Evolutionary conservation across 352 stramenopile species (phyloP), one percentile per base, ranked within the genome.

Genomic region (Pythium biforme): DNA sequence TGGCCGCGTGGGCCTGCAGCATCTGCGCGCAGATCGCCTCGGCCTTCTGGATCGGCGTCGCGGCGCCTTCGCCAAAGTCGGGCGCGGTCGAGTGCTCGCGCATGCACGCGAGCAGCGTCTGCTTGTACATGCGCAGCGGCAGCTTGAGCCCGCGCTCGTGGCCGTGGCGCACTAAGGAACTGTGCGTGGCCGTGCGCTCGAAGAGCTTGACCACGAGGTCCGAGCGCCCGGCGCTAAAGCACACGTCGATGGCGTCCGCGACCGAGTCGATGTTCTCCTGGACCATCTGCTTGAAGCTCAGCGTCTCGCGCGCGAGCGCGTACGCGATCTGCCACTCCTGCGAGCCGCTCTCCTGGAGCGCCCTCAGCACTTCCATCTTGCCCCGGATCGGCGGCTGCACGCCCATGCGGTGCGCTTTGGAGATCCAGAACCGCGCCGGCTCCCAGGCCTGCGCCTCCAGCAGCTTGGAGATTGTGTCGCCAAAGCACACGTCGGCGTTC

Each of bases 271-370:
- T 74, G 59, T 91, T 88, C 41, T 75, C 69, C 41, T 85, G 69
- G 11, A 77, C 69, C 60, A 93, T 70, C 22, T 82, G 74, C 57
- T 79, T 77, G 56, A 90, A 93, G 23, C 73, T 82, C 55, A 93
- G 71, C 19, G 79, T 92, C 70, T 92, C 82, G 29, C 66, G 70
- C 34, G 80, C 86, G 51, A 94, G 72, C 20, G 73, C 67, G 65
- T 90, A 93, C 19, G 86, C 86, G 48, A 93, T 79, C 55, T 77
- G 75, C 83, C 83, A 94, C 68, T 94, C 80, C 31, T 72, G 68
- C 27, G 66, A 64, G 40, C 68, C 62, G 41, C 37, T 55, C 29
- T 79, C 68, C 1, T 46, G 39, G 62, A 94, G 71, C 37, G 53
- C 29, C 22, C 47, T 52, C 17, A 94, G 63, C 6, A 79, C 55